These are phyloP conservation scores for Populus hybrid DNA, from an alignment of 441 rosid genomes.

Conservation along the genomic window DNA sequence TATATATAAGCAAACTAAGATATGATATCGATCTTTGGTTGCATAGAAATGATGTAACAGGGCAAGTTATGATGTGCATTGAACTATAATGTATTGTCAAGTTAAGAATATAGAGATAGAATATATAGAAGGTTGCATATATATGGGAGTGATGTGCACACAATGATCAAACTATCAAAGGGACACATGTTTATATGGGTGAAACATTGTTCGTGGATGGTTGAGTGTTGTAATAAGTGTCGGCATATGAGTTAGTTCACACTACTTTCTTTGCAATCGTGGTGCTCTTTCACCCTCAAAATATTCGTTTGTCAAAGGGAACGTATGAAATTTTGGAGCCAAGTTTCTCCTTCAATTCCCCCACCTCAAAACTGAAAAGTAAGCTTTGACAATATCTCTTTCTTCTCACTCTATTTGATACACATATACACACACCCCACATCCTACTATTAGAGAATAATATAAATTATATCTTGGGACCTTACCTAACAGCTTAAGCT, in stretches of 20 bases:
- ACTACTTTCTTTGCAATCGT: constrained; percentile 7
- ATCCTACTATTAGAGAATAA: too few species aligned
- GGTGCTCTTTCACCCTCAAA: constrained; percentile 23
- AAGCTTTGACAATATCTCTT: not conserved
- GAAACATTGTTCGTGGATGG: constrained; percentile 5
- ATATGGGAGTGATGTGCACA: not conserved
- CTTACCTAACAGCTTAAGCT: too few species aligned
- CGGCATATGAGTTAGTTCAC: constrained; percentile 6
- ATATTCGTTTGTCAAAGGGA: constrained; percentile 16
- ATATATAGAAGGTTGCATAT: not conserved
- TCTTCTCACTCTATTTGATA: not conserved
- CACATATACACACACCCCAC: too few species aligned
- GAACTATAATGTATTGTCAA: not conserved
- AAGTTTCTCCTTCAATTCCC: not conserved
- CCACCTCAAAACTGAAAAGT: not conserved
- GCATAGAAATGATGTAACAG: not conserved
- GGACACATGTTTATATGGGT: not conserved
- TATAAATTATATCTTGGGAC: too few species aligned
- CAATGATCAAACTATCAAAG: not conserved
- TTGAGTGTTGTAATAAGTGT: constrained; percentile 17
- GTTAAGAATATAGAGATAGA: not conserved
- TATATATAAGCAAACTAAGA: too few species aligned
- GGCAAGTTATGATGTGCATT: not conserved
- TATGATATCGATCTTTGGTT: not conserved
- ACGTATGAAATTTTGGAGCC: constrained; percentile 6